phyloP scores from a whole-genome alignment of 768 basidiomycete genomes.

The Trametes meyenii region DNA sequence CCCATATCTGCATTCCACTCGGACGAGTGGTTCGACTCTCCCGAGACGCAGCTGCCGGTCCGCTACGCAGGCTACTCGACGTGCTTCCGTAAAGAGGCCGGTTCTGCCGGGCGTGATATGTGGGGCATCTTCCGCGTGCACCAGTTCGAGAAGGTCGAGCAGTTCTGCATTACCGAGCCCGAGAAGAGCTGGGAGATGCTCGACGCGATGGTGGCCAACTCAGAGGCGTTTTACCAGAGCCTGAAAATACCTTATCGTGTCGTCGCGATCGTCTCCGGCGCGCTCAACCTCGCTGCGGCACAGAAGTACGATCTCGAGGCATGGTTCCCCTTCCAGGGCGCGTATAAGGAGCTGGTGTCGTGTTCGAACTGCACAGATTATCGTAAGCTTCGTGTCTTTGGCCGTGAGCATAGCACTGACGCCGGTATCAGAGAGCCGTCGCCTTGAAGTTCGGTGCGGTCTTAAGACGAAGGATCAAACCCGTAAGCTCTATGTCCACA shows the following conservation, averaged over 20 bases:
- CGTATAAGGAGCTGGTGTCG: slow-evolving; percentile 96
- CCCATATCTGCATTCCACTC: slow-evolving; percentile 95
- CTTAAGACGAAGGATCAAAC: slow-evolving; percentile 89
- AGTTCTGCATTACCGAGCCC: slow-evolving; percentile 95
- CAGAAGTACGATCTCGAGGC: slow-evolving; percentile 99
- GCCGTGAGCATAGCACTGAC: neutral
- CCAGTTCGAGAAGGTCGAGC: slow-evolving; percentile 98
- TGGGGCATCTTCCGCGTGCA: slow-evolving; percentile 99
- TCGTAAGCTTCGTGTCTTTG: slow-evolving; percentile 58
- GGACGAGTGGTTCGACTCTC: slow-evolving; percentile 97
- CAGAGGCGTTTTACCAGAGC: slow-evolving; percentile 96
- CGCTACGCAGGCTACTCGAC: slow-evolving; percentile 89
- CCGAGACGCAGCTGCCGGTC: slow-evolving; percentile 89
- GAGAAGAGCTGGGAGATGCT: slow-evolving; percentile 95
- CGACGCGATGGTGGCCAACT: slow-evolving; percentile 85
- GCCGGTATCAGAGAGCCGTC: slow-evolving; percentile 72
- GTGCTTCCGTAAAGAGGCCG: slow-evolving; percentile 99
- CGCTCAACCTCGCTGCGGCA: slow-evolving; percentile 93
- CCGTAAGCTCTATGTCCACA: slow-evolving; percentile 94
- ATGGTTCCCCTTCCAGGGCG: slow-evolving; percentile 98
- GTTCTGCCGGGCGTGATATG: slow-evolving; percentile 95
- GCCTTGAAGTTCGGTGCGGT: slow-evolving; percentile 92
- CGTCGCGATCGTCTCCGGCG: slow-evolving; percentile 94
- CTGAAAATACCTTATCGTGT: slow-evolving; percentile 90
- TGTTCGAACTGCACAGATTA: slow-evolving; percentile 99